Base-by-base conservation (phyloP, 805 yeast species). In the Candida oleophila region DNA sequence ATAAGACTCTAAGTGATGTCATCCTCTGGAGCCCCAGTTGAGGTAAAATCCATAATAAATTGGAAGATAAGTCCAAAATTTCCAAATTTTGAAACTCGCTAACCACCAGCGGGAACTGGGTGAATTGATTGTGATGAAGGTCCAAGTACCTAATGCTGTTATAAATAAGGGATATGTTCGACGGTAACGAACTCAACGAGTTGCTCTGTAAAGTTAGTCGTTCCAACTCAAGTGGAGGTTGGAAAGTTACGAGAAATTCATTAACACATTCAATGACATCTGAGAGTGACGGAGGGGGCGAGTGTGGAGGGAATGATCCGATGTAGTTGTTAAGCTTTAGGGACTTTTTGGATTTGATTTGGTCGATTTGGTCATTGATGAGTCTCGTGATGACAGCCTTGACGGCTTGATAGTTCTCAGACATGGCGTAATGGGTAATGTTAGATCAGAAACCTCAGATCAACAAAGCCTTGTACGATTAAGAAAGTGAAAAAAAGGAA, bases 51-150 rank as follows among this genome's bases (percentile, higher is more conserved):
- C 62, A 58, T 22, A 87, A 64, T 21, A 60, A 62, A 59, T 87
- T 87, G 33, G 69, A 64, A 18, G 89, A 81, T 18, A 87, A 60
- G 61, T 87, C 92, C 37, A 87, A 62, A 43, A 82, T 81, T 55
- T 85, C 91, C 45, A 87, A 64, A 5, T 71, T 68, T 11, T 57
- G 55, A 36, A 76, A 69, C 2, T 58, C 57, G 16, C 55, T 48
- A 48, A 80, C 55, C 4, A 72, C 61, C 1, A 55, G 60, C 0
- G 95, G 90, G 39, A 87, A 73, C 40, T 65, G 70, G 2, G 69
- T 53, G 43, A 88, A 71, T 39, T 66, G 59, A 60, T 88, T 88
- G 48, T 73, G 69, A 58, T 87, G 86, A 40, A 88, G 63, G 60
- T 87, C 92, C 47, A 88, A 64, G 51, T 82, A 84, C 45, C 79